Conservation (phyloP, 2,329 filamentous ascomycete genomes). For the Neoscytalidium dimidiatum region DNA sequence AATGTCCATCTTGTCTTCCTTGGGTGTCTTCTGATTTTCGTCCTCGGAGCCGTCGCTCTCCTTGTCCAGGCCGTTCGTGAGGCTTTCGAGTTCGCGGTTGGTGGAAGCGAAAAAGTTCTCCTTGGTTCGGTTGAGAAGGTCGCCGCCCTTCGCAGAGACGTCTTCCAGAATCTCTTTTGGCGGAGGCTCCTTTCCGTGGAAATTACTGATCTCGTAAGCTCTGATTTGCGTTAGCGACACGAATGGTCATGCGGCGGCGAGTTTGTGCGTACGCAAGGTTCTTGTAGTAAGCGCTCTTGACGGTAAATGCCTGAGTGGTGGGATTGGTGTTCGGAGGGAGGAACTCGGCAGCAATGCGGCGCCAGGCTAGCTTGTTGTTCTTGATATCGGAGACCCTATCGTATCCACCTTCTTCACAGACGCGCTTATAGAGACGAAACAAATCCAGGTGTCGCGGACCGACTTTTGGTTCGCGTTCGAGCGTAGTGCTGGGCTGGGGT, state of each 20-base stretch:
- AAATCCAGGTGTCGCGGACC: slow-evolving; percentile 76
- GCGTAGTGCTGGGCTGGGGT: slow-evolving; percentile 56
- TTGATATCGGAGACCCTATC: slow-evolving; percentile 69
- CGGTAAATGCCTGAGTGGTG: slow-evolving; percentile 78
- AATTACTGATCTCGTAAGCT: slow-evolving; percentile 79
- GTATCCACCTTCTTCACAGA: slow-evolving; percentile 78
- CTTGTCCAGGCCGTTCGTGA: slow-evolving; percentile 57
- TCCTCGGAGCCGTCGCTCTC: slow-evolving; percentile 51
- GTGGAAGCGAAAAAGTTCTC: slow-evolving; percentile 68
- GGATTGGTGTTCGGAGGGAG: slow-evolving; percentile 74
- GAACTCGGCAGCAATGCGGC: slow-evolving; percentile 74
- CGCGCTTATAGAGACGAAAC: slow-evolving; percentile 74
- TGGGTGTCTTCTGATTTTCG: slow-evolving; percentile 49
- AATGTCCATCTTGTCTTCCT: slow-evolving; percentile 51
- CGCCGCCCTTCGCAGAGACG: slow-evolving; percentile 74
- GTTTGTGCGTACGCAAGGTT: slow-evolving; percentile 64
- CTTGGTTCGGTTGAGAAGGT: slow-evolving; percentile 73
- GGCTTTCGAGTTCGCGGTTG: slow-evolving; percentile 48
- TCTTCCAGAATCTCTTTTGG: slow-evolving; percentile 87
- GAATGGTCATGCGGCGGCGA: neutral
- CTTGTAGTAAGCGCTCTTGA: slow-evolving; percentile 89
- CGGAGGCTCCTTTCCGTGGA: slow-evolving; percentile 79
- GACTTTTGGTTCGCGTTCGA: slow-evolving; percentile 81
- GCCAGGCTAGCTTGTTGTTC: slow-evolving; percentile 83
- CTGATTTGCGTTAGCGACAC: slow-evolving; percentile 29